phyloP scores from a whole-genome alignment of 495 filamentous ascomycete genomes.

The Evernia prunastri region DNA sequence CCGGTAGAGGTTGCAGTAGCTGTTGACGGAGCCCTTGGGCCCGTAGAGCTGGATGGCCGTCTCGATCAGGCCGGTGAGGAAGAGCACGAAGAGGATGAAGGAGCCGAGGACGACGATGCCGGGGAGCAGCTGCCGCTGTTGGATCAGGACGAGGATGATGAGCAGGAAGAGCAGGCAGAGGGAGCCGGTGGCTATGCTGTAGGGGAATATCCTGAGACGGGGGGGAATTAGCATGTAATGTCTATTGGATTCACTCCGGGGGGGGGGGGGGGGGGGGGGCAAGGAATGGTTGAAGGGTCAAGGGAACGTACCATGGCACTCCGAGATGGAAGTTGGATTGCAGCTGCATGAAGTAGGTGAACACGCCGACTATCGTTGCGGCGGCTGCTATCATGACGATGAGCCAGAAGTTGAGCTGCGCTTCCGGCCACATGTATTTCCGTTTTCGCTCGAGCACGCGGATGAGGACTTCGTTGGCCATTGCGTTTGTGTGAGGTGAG shows the following conservation, averaged over 20 bases:
- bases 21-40: slow-evolving; percentile 63
- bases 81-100: slow-evolving; percentile 92
- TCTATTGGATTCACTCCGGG: background rate
- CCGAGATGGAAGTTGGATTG: slow-evolving; percentile 64
- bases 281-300: background rate
- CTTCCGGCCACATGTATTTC: slow-evolving; percentile 88
- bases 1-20: slow-evolving; percentile 72
- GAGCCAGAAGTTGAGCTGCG: slow-evolving; percentile 89
- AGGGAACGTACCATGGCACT: slow-evolving; percentile 69
- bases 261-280: background rate
- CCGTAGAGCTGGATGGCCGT: slow-evolving; percentile 85
- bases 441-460: slow-evolving; percentile 44
- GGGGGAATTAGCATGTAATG: background rate
- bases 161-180: slow-evolving; percentile 70
- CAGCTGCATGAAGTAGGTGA: slow-evolving; percentile 72
- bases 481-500: slow-evolving; percentile 16
- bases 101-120: slow-evolving; percentile 82
- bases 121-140: slow-evolving; percentile 73
- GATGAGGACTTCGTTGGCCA: slow-evolving; percentile 38
- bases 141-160: slow-evolving; percentile 64
- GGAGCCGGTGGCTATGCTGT: slow-evolving; percentile 67
- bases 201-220: slow-evolving; percentile 83
- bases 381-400: slow-evolving; percentile 76
- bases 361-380: slow-evolving; percentile 77
- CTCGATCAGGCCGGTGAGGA: slow-evolving; percentile 86